Base-by-base conservation (phyloP, 176 grass and related monocot genomes). In the Avena eriantha region DNA sequence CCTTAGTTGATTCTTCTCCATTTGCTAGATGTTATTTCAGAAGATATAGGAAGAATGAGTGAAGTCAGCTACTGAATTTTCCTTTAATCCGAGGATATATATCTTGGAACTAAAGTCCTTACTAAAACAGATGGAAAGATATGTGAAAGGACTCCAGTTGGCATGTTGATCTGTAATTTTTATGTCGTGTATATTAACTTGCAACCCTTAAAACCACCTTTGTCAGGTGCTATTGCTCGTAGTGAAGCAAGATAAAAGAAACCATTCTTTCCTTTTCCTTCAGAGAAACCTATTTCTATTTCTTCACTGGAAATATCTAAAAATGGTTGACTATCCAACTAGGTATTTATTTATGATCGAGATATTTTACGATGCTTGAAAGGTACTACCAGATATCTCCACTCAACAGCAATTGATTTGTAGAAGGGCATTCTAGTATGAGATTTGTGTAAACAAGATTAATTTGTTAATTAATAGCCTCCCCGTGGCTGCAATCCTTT, bases 161-260 rank as follows among this genome's bases (percentile, higher is more conserved):
- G 69, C 14, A 66, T 84, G 54, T 84, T 3, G 12, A 22, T 66
- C 5, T 48, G 60, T 21, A 45, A 3, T 72, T 43, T 34, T 53
- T 48, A 14, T 83, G 31, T 63, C 60, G 23, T 78, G 36, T 10
- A 54, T 80, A 55, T 81, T 76, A 21, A 73, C 51, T 83, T 60
- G 5, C 10, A 50, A 15, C n/a, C 53, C 39, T 79, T 64, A 47
- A 8, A 53, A 17, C 31, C 45, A 64, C 64, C 49, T 58, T 80
- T 85, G 14, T 41, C 9, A 85, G 14, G 41, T 80, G 56, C 68
- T 67, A 67, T 31, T 18, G 15, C 29, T 74, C 22, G 29, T 10
- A 77, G 67, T 45, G 69, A 81, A 47, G 21, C 26, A 74, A 31
- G 11, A 51, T 73, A 35, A 48, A 48, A 31, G 3, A 71, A 9